Conservation (phyloP, 352 stramenopile genomes). For the Pythium pyrilobum region DNA sequence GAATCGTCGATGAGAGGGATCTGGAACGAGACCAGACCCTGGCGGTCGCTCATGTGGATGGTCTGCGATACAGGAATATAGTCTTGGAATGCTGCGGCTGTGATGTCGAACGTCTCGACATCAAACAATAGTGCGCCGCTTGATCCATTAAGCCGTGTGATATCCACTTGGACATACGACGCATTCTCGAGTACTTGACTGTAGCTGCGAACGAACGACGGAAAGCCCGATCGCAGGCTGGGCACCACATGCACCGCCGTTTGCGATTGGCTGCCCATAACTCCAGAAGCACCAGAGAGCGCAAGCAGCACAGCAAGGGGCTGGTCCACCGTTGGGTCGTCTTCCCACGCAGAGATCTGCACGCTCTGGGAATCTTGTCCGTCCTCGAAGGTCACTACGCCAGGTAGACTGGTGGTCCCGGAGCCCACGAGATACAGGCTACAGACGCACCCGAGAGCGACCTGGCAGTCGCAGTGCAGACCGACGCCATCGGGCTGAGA, state of each 20-base stretch:
- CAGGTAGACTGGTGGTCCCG: slow-evolving; percentile 8
- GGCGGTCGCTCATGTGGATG: slow-evolving; percentile 25
- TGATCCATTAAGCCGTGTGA: slow-evolving; percentile 50
- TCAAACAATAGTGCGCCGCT: slow-evolving; percentile 28
- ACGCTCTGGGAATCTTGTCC: slow-evolving; percentile 33
- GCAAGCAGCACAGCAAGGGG: slow-evolving; percentile 14
- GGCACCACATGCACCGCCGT: slow-evolving; percentile 26
- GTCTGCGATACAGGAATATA: slow-evolving; percentile 30
- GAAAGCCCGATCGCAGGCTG: slow-evolving; percentile 25
- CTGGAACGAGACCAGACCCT: slow-evolving; percentile 30
- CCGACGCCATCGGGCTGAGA: slow-evolving; percentile 24
- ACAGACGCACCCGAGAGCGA: slow-evolving; percentile 28
- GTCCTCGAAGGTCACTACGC: slow-evolving; percentile 34
- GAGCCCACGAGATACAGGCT: slow-evolving; percentile 23
- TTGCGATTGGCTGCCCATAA: slow-evolving; percentile 16
- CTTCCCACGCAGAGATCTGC: slow-evolving; percentile 30
- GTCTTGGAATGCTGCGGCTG: slow-evolving; percentile 18
- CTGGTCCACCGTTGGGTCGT: slow-evolving; percentile 24
- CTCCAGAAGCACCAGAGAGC: slow-evolving; percentile 11
- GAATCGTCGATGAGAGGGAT: slow-evolving; percentile 44
- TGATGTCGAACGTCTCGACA: slow-evolving; percentile 49
- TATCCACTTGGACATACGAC: slow-evolving; percentile 29
- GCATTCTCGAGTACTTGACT: slow-evolving; percentile 30
- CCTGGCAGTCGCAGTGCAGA: slow-evolving; percentile 24
- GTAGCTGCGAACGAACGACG: slow-evolving; percentile 24